Evolutionary conservation across 1,284 basidiomycete species (phyloP), one percentile per base, ranked within the genome.

Genomic region (Cutaneotrichosporon sp.): DNA sequence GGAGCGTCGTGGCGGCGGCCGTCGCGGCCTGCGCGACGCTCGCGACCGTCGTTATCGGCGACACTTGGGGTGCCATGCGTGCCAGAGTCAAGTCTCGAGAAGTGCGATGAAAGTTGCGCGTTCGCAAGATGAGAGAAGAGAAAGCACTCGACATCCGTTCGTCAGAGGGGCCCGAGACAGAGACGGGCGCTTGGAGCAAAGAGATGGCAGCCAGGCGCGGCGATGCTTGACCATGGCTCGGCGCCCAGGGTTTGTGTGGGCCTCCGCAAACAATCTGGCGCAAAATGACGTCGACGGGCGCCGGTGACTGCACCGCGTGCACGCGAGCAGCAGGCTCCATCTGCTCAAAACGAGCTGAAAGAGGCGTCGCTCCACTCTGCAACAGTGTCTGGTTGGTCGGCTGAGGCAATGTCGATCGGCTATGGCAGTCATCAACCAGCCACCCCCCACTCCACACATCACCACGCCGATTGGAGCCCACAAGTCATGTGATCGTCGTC

Each of bases 21-120:
- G 47, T 50, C 6, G 47, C 47, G 25, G 47, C 47, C 8, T 50
- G 47, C 14, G 47, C 47, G 25, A 50, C 47, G 47, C 4, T 50
- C 16, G 47, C 47, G 16, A 50, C 47, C 3, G 47, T 50, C 18
- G 47, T 25, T n/a, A 50, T n/a, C 3, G 47, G 25, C 18, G 47
- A 29, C 14, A 50, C 47, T 50, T 29, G 47, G 5, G 47, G 27
- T 27, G 47, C 47, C 47, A 50, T 50, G 46, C 11, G 34, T 11
- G 34, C 13, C 34, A 36, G 13, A 11, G 3, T 11, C 11, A 36
- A 11, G 5, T 36, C 34, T 36, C 11, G 7, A 45, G 20, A 20
- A 13, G 7, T 25, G 24, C 22, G 22, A 3, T 24, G 45, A 25
- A 45, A 45, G 20, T 11, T 45, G 43, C 20, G n/a, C n/a, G n/a